A percentile compares a stretch with the other conserved stretches of the same genome.
Evolutionary conservation across 805 yeast genomes (phyloP).

Genomic region (Starmerella vitae): DNA sequence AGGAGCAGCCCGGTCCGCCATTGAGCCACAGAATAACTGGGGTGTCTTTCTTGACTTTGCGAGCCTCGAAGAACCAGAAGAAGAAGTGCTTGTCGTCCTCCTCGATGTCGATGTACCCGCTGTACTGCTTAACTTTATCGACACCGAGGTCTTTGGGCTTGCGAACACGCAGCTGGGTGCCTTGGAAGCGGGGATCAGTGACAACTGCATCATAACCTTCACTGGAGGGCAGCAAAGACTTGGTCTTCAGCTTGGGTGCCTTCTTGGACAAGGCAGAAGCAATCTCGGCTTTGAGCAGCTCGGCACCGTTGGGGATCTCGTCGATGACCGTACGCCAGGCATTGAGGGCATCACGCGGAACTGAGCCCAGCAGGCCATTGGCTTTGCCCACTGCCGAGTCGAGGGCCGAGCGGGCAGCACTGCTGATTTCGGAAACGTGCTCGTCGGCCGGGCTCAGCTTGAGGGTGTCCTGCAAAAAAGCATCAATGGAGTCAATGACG

Average conservation of each 20-base stretch:
- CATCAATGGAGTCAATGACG: constrained; percentile 15
- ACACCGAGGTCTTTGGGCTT: constrained; percentile 59
- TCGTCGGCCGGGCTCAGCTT: constrained; percentile 14
- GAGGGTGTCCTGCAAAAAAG: constrained; percentile 7
- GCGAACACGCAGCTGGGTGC: constrained; percentile 43
- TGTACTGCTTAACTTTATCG: constrained; percentile 67
- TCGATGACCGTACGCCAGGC: constrained; percentile 25
- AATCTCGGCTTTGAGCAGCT: constrained; percentile 19
- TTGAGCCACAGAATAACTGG: constrained; percentile 81
- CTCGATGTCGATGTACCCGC: constrained; percentile 74
- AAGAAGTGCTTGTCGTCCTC: constrained; percentile 79
- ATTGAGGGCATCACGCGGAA: constrained; percentile 23
- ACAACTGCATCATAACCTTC: constrained; percentile 12
- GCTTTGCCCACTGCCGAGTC: constrained; percentile 23
- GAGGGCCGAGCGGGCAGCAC: constrained; percentile 10
- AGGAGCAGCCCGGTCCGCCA: constrained; percentile 93
- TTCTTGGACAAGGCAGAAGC: constrained; percentile 9
- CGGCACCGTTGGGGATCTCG: constrained; percentile 23
- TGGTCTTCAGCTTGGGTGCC: constrained; percentile 4
- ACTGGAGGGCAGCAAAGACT: constrained; percentile 6
- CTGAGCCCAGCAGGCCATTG: constrained; percentile 18
- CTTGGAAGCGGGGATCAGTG: constrained; percentile 15
- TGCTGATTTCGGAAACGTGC: constrained; percentile 7
- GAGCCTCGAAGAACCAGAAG: constrained; percentile 72
- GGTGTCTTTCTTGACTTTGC: constrained; percentile 76